A percentile compares a stretch with the other conserved stretches of the same genome.
These are phyloP conservation scores for Chalaropsis ovoidea DNA, from an alignment of 2,329 filamentous ascomycete genomes.

Conservation along the genomic window DNA sequence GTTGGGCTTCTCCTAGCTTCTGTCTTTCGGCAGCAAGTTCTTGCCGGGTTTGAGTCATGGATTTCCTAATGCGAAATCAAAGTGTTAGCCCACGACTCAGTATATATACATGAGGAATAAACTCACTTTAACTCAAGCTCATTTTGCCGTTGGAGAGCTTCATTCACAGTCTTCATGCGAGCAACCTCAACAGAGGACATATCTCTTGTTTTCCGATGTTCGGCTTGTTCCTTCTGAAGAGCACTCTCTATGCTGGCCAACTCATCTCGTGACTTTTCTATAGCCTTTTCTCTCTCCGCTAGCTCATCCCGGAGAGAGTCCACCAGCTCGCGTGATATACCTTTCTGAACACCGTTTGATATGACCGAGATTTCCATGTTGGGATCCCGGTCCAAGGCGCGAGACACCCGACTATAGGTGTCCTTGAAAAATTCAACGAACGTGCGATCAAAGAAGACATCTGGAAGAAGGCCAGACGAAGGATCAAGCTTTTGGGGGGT, in stretches of 20 bases:
- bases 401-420: conserved; percentile 75
- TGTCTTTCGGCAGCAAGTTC: conserved; percentile 21
- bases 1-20: conserved; percentile 15
- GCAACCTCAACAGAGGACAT: conserved; percentile 44
- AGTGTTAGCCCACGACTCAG: conserved; percentile 5
- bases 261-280: conserved; percentile 22
- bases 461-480: conserved; percentile 49
- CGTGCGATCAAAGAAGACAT: conserved; percentile 72
- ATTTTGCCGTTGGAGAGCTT: conserved; percentile 60
- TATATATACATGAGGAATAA: neutral
- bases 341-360: conserved; percentile 70
- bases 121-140: conserved; percentile 51
- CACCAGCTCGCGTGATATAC: conserved; percentile 86
- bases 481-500: conserved; percentile 57
- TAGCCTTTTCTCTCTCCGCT: conserved; percentile 52
- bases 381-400: conserved; percentile 84
- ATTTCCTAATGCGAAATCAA: conserved; percentile 14
- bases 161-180: conserved; percentile 55
- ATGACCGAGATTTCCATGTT: conserved; percentile 75
- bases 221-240: conserved; percentile 40
- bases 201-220: conserved; percentile 39
- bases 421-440: conserved; percentile 96
- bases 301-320: conserved; percentile 72
- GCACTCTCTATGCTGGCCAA: conserved; percentile 28
- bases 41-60: conserved; percentile 27